These are phyloP conservation scores for Seiridium cupressi DNA, from an alignment of 2,329 filamentous ascomycete genomes.

Conservation along the genomic window DNA sequence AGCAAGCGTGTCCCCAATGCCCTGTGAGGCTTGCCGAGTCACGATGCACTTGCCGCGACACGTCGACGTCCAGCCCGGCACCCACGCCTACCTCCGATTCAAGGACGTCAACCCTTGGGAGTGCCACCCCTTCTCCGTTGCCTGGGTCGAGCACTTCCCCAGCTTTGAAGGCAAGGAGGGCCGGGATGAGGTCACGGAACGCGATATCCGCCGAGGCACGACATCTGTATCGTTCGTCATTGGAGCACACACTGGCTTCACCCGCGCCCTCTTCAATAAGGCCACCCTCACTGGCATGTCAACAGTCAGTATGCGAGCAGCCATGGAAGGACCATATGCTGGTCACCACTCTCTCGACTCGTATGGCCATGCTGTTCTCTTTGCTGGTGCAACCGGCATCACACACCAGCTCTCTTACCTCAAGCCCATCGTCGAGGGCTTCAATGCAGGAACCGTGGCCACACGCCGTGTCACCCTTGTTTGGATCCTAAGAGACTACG, in stretches of 20 bases:
- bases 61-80: constrained; percentile 65
- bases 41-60: constrained; percentile 68
- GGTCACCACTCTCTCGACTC: constrained; percentile 83
- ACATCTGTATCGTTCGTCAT: constrained; percentile 77
- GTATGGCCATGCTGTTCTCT: constrained; percentile 87
- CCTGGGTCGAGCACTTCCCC: constrained; percentile 63
- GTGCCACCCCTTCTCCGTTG: constrained; percentile 76
- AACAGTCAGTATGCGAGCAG: constrained; percentile 64
- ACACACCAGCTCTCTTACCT: constrained; percentile 92
- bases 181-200: constrained; percentile 33
- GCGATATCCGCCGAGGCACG: constrained; percentile 27
- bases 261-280: constrained; percentile 73
- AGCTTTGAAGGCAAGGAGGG: constrained; percentile 34
- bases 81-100: constrained; percentile 74
- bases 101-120: constrained; percentile 66
- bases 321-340: constrained; percentile 87
- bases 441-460: constrained; percentile 69
- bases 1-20: constrained; percentile 65
- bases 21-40: constrained; percentile 68
- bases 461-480: constrained; percentile 80
- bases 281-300: constrained; percentile 54
- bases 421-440: constrained; percentile 70
- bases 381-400: constrained; percentile 91
- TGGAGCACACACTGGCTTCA: constrained; percentile 85
- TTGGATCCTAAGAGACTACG: constrained; percentile 88